Conservation (phyloP, 441 rosid species). For the Adansonia gregorii region DNA sequence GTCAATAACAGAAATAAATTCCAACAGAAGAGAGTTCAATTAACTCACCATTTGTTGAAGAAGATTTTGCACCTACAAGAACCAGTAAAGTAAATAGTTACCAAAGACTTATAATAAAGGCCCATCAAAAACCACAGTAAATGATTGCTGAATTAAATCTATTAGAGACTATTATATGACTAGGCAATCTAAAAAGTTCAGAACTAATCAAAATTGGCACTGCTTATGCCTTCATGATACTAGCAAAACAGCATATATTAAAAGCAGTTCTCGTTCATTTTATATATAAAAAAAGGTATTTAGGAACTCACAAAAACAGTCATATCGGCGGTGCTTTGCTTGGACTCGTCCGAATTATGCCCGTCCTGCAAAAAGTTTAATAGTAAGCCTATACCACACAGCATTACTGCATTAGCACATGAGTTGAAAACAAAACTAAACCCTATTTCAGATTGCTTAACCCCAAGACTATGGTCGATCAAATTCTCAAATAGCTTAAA, state of each 20-base stretch:
- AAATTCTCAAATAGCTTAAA: background rate
- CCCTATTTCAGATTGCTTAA: background rate
- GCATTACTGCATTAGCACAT: background rate
- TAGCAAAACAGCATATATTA: background rate
- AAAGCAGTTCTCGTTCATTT: background rate
- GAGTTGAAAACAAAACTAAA: background rate
- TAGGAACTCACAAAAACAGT: constrained; percentile 9
- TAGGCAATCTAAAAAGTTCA: background rate
- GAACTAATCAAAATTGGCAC: background rate
- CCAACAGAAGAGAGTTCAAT: constrained; percentile 12
- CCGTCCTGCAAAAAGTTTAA: constrained; percentile 48
- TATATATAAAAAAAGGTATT: background rate
- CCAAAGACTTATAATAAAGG: background rate
- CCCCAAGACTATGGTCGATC: background rate
- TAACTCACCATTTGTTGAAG: constrained; percentile 75
- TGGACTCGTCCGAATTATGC: constrained; percentile 58
- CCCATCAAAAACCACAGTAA: background rate
- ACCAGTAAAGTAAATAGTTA: constrained; percentile 17
- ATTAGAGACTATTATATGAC: background rate
- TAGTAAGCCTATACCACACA: background rate
- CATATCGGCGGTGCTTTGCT: constrained; percentile 64
- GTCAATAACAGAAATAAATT: constrained; percentile 23
- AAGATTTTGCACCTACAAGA: constrained; percentile 68
- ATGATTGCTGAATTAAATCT: background rate
- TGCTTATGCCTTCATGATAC: background rate